phyloP scores from a whole-genome alignment of 345 rosid species.

The Psidium guajava region DNA sequence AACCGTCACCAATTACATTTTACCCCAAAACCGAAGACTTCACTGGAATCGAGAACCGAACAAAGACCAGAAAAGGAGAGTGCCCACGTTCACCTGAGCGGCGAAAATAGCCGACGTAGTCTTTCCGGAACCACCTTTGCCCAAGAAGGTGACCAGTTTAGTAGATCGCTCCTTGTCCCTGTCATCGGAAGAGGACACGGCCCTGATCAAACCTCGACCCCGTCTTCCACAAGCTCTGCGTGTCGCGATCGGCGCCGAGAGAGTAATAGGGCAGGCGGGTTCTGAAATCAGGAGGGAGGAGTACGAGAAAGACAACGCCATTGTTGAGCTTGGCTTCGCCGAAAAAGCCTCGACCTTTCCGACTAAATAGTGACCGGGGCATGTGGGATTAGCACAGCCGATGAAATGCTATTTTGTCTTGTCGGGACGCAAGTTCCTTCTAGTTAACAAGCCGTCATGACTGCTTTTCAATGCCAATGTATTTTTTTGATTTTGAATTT shows the following conservation, averaged over 20 bases:
- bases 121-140: constrained; percentile 94
- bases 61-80: background rate
- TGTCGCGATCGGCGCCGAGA: background rate
- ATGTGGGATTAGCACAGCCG: background rate
- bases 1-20: background rate
- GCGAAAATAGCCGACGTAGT: constrained; percentile 77
- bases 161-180: constrained; percentile 16
- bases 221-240: background rate
- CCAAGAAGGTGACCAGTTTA: constrained; percentile 60
- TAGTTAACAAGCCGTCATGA: background rate
- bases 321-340: background rate
- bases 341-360: background rate
- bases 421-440: background rate
- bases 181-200: constrained; percentile 4
- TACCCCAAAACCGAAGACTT: background rate
- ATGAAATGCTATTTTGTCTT: background rate
- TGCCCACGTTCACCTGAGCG: constrained; percentile 45
- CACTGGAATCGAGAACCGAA: background rate
- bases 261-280: background rate
- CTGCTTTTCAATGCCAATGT: too few relatives aligned
- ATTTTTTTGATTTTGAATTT: background rate
- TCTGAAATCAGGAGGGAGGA: background rate
- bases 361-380: background rate
- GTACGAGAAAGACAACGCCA: background rate
- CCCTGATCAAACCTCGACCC: constrained; percentile 15